Base-by-base conservation (phyloP, 495 filamentous ascomycete species). In the Oidiodendron maius region DNA sequence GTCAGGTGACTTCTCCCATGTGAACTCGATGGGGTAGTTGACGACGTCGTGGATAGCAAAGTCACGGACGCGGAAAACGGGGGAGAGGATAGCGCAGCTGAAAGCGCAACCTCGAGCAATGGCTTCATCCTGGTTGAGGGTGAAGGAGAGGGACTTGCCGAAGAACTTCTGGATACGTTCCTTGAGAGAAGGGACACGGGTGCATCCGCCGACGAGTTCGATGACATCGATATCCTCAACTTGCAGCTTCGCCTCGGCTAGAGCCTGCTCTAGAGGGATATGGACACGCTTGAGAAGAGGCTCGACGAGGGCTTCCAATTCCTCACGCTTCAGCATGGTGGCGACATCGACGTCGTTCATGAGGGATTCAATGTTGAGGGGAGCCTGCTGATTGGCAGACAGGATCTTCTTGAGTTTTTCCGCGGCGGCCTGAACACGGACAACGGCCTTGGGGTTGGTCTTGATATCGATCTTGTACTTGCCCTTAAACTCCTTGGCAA, bases 401-500 rank as follows among this genome's bases (percentile, higher is more conserved):
- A 99, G 77, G 45, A 99, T 84, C 80, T 97, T 97, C 89, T 99
- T 99, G 62, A 95, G 64, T 80, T 96, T 97, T 77, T 99, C 93
- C 41, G 88, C 86, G 39, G 86, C 91, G 45, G 89, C 82, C 12
- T 85, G 71, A 59, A 95, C 86, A 61, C 93, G 87, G 50, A 88
- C 77, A 67, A 83, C 78, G 46, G 90, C 93, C 77, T 96, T 96
- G 51, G 80, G 74, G 72, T 97, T 89, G 50, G 78, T 81, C 58
- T 82, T 75, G 73, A 99, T 89, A 65, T 95, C 86, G 51, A 93
- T 83, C 77, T 84, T 89, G 74, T 86, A 91, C 68, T 90, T 87
- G 71, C 89, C 84, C 70, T 86, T 87, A 75, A 96, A 97, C 66
- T 97, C 94, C 59, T 84, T 82, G 46, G 86, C 87, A 62, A 99